Base-by-base conservation (phyloP, 108 stramenopile genomes). In the Nitzschia sp. region DNA sequence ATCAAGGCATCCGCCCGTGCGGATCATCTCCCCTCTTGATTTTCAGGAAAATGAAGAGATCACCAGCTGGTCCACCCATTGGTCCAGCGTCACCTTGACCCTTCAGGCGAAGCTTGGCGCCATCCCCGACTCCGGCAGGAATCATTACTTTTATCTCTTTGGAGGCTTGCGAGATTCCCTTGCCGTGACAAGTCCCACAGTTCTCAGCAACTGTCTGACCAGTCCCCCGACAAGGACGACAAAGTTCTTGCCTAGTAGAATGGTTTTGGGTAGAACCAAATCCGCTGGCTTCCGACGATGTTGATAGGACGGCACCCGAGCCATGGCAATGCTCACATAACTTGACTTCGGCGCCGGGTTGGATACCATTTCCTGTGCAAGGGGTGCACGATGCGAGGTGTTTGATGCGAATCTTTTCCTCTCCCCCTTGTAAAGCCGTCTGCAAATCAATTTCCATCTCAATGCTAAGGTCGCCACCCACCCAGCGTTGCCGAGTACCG, bases 1-100 rank as follows among this genome's bases (percentile, higher is more conserved):
- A 21, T 51, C 49, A 51, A 23, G 49, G 21, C 49, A 51, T 51
- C 21, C 21, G 21, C 21, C 4, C 21, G 49, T 51, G 13, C n/a
- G 11, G 17, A 4, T 9, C 4, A 19, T 23, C 21, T 23, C 49
- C 49, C 4, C 21, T 51, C 21, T 19, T 51, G 13, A 51, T 51
- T 4, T 9, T 21, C 49, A 51, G 21, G 38, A 51, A 95, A 63
- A 94, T 92, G 79, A 91, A 92, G 54, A 95, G 85, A 75, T 96
- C 95, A 46, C 95, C 95, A 45, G 87, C 59, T 26, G 93, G 91
- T 29, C 92, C 94, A 47, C 92, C 94, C 32, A 86, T 88, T 2
- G 85, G 85, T 19, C 93, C 95, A 24, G 94, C 92, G 67, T 95
- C 91, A 56, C 95, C 95, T 81, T 94, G 94, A 8, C 85, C 85